These are phyloP conservation scores for Vanderwaltozyma yarrowii DNA, from an alignment of 805 yeast species.

Conservation along the genomic window DNA sequence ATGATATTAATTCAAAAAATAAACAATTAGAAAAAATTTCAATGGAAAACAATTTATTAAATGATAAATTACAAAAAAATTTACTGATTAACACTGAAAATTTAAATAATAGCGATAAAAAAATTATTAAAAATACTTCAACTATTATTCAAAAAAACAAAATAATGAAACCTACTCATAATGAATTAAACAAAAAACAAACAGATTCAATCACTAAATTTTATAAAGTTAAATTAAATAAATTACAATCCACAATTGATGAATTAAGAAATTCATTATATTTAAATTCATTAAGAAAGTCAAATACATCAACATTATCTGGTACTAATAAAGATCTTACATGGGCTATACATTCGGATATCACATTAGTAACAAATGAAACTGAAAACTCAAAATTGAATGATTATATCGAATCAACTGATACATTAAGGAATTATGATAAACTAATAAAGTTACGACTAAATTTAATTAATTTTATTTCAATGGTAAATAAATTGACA, in stretches of 20 bases:
- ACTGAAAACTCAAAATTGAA: not conserved
- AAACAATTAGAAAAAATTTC: conserved; percentile 5
- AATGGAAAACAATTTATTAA: conserved; percentile 1
- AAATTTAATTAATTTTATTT: not conserved
- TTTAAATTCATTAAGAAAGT: conserved; percentile 3
- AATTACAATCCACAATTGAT: conserved; percentile 8
- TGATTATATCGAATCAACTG: not conserved
- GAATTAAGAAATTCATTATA: conserved; percentile 6
- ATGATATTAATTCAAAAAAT: conserved; percentile 8
- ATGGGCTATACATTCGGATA: conserved; percentile 63
- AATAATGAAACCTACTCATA: not conserved
- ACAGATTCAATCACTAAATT: not conserved
- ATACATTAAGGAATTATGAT: not conserved
- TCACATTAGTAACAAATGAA: conserved; percentile 35
- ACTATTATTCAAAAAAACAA: not conserved
- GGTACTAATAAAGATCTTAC: conserved; percentile 4
- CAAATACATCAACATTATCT: not conserved
- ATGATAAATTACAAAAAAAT: conserved; percentile 5
- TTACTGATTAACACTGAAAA: not conserved
- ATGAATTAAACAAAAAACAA: not conserved
- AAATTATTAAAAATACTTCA: not conserved
- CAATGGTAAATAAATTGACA: conserved; percentile 2
- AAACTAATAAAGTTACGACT: conserved; percentile 1
- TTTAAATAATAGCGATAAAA: not conserved
- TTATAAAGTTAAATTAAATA: conserved; percentile 8